Evolutionary conservation across 1,284 basidiomycete genomes (phyloP).

Genomic region (Moesziomyces sp.): DNA sequence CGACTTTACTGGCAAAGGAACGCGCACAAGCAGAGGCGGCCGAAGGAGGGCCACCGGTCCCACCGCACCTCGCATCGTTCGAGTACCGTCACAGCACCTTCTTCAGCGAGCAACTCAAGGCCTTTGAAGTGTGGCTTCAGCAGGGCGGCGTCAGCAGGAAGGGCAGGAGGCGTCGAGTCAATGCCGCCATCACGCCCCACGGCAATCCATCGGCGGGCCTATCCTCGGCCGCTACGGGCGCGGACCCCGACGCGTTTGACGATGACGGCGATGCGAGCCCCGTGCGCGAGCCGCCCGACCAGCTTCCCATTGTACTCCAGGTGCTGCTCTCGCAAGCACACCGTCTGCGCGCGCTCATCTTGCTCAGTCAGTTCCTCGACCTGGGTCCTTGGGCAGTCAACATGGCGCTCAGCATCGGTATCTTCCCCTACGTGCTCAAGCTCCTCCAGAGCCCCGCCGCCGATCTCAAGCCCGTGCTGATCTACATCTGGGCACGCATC

Average conservation of each 20-base stretch:
- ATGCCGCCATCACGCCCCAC: slow-evolving; percentile 46
- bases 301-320: slow-evolving; percentile 96
- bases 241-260: slow-evolving; percentile 68
- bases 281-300: slow-evolving; percentile 83
- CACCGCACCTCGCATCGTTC: slow-evolving; percentile 67
- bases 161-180: slow-evolving; percentile 55
- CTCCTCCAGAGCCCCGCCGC: slow-evolving; percentile 92
- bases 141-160: slow-evolving; percentile 69
- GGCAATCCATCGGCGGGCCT: slow-evolving; percentile 44
- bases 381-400: slow-evolving; percentile 98
- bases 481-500: slow-evolving; percentile 99
- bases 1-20: slow-evolving; percentile 80
- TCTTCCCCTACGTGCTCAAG: slow-evolving; percentile 98
- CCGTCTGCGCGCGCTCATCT: slow-evolving; percentile 90
- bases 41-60: slow-evolving; percentile 64
- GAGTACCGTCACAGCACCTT: slow-evolving; percentile 89
- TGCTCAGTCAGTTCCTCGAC: slow-evolving; percentile 97
- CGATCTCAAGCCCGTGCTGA: slow-evolving; percentile 95
- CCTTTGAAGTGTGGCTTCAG: slow-evolving; percentile 95
- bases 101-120: slow-evolving; percentile 94
- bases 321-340: slow-evolving; percentile 96
- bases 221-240: slow-evolving; percentile 33
- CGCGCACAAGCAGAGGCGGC: slow-evolving; percentile 70
- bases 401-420: slow-evolving; percentile 95
- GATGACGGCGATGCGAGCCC: slow-evolving; percentile 72